Conservation (phyloP, 2,329 filamentous ascomycete genomes). For the Emericellopsis atlantica region DNA sequence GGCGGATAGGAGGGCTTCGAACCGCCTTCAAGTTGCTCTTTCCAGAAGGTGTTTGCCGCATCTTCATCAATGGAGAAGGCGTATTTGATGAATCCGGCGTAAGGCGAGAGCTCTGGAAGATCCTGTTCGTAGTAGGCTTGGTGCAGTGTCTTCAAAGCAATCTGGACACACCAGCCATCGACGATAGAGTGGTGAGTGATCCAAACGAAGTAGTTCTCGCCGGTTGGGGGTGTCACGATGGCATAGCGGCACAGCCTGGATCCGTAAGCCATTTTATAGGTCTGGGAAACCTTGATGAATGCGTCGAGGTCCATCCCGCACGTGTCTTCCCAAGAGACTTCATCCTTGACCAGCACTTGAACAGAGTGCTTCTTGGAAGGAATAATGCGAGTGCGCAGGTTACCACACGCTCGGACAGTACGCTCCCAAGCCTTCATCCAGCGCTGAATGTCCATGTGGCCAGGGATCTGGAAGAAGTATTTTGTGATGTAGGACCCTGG, state of each 20-base stretch:
- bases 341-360: slow-evolving; percentile 2
- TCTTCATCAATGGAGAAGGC: slow-evolving; percentile 1
- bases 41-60: slow-evolving; percentile 4
- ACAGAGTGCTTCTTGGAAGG: slow-evolving; percentile 1
- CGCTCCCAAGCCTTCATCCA: slow-evolving; percentile 13
- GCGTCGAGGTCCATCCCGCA: neutral
- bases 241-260: slow-evolving; percentile 5
- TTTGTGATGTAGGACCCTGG: slow-evolving; percentile 18
- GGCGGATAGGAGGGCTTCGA: slow-evolving; percentile 4
- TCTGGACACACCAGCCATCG: slow-evolving; percentile 2
- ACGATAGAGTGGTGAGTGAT: slow-evolving; percentile 3
- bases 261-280: slow-evolving; percentile 4
- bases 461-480: slow-evolving; percentile 9
- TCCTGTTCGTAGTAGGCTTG: neutral
- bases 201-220: slow-evolving; percentile 1
- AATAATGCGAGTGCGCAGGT: slow-evolving; percentile 4
- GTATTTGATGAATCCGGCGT: slow-evolving; percentile 5
- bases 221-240: neutral
- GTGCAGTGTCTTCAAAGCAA: slow-evolving; percentile 2
- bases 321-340: slow-evolving; percentile 1
- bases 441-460: slow-evolving; percentile 6
- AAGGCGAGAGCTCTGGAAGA: neutral
- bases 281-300: neutral
- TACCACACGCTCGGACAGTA: slow-evolving; percentile 1
- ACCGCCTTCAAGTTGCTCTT: slow-evolving; percentile 4